Evolutionary conservation across 2,329 filamentous ascomycete genomes (phyloP).

Genomic region (Colletotrichum tamarilloi): DNA sequence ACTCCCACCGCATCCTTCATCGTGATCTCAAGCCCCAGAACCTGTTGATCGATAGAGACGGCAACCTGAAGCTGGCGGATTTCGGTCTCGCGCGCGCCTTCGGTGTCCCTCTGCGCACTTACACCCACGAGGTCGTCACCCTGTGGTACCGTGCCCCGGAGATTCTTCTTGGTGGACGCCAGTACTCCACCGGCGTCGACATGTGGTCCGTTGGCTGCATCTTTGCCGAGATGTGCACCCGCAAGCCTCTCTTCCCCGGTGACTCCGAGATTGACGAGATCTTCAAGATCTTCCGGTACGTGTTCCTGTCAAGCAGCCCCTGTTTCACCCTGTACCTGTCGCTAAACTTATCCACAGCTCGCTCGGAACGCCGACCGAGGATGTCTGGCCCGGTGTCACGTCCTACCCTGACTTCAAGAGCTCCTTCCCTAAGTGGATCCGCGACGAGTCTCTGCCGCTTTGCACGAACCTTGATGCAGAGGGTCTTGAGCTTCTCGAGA

Average conservation of each 20-base stretch:
- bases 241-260: constrained; percentile 91
- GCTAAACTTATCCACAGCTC: constrained; percentile 59
- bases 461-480: constrained; percentile 79
- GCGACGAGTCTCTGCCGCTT: constrained; percentile 73
- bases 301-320: not conserved
- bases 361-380: constrained; percentile 85
- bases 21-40: constrained; percentile 94
- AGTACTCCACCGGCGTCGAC: constrained; percentile 94
- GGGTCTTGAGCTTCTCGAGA: constrained; percentile 75
- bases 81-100: constrained; percentile 92
- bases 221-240: constrained; percentile 96
- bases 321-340: constrained; percentile 8
- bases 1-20: constrained; percentile 87
- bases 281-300: constrained; percentile 90
- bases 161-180: constrained; percentile 88
- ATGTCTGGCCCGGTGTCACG: constrained; percentile 90
- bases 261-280: constrained; percentile 93
- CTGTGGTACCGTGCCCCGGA: constrained; percentile 94
- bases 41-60: constrained; percentile 84
- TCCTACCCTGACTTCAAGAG: constrained; percentile 94
- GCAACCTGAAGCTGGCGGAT: constrained; percentile 90
- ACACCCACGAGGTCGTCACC: constrained; percentile 95
- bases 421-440: constrained; percentile 91
- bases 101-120: constrained; percentile 89
- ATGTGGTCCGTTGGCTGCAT: constrained; percentile 98